Percentiles rank a stretch among this genome's conserved stretches.
These are phyloP conservation scores for Cyclostephanos tholiformis DNA, from an alignment of 108 stramenopile species.

Conservation along the genomic window DNA sequence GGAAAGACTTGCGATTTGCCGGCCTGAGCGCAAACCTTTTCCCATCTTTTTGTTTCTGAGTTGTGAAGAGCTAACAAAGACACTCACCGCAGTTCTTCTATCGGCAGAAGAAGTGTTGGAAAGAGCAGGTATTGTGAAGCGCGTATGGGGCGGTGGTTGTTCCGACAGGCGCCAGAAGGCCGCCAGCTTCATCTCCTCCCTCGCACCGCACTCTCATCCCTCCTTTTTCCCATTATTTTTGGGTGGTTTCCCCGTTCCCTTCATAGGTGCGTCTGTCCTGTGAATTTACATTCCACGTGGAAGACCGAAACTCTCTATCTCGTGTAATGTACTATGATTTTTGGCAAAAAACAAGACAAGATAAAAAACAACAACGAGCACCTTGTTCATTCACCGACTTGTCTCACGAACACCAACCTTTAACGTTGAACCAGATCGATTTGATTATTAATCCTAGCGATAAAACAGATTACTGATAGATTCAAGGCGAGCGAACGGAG, in stretches of 20 bases:
- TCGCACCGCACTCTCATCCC: no score
- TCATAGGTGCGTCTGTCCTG: neutral
- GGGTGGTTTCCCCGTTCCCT: neutral
- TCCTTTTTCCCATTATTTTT: neutral
- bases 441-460: neutral
- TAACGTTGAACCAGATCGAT: neutral
- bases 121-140: neutral
- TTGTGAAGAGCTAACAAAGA: neutral
- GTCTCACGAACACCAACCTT: no score
- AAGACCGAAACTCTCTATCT: no score
- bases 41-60: conserved; percentile 23
- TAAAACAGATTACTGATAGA: neutral
- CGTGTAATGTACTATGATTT: no score
- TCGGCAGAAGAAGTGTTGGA: neutral
- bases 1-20: conserved; percentile 40
- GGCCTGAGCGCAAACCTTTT: conserved; percentile 41
- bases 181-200: no score
- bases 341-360: no score
- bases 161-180: no score
- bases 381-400: no score
- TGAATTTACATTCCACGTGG: neutral
- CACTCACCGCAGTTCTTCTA: neutral
- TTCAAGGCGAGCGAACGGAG: neutral
- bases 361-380: no score
- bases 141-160: no score